Evolutionary conservation across 805 yeast genomes (phyloP).

Genomic region (Candida tibetensis): DNA sequence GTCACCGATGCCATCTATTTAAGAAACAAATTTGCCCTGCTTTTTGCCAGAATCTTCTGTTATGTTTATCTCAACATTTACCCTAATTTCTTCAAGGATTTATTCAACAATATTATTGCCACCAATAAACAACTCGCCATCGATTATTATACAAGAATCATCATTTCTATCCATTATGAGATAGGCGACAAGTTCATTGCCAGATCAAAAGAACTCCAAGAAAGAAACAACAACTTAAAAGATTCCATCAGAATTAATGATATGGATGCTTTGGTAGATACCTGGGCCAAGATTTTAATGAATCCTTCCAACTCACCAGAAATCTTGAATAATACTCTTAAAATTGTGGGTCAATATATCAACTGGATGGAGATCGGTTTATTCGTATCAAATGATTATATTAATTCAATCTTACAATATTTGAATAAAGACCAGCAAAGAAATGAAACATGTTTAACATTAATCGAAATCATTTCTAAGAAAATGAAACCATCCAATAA

Average conservation of each 20-base stretch:
- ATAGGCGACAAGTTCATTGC: conserved; percentile 88
- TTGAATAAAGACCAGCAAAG: conserved; percentile 50
- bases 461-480: conserved; percentile 65
- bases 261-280: conserved; percentile 57
- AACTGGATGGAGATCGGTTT: conserved; percentile 89
- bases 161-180: conserved; percentile 78
- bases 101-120: conserved; percentile 20
- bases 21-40: conserved; percentile 35
- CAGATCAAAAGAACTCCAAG: conserved; percentile 59
- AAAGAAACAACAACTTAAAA: conserved; percentile 69
- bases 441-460: conserved; percentile 55
- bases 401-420: conserved; percentile 57
- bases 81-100: conserved; percentile 32
- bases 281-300: conserved; percentile 64
- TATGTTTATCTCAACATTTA: conserved; percentile 31
- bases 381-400: conserved; percentile 59
- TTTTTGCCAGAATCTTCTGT: conserved; percentile 36
- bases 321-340: conserved; percentile 56
- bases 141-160: conserved; percentile 74
- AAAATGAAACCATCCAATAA: conserved; percentile 76
- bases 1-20: conserved; percentile 27
- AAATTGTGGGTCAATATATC: conserved; percentile 78
- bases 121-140: conserved; percentile 35
- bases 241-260: conserved; percentile 80
- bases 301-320: conserved; percentile 36